phyloP scores from a whole-genome alignment of 768 basidiomycete species.

The Hebeloma cylindrosporum region DNA sequence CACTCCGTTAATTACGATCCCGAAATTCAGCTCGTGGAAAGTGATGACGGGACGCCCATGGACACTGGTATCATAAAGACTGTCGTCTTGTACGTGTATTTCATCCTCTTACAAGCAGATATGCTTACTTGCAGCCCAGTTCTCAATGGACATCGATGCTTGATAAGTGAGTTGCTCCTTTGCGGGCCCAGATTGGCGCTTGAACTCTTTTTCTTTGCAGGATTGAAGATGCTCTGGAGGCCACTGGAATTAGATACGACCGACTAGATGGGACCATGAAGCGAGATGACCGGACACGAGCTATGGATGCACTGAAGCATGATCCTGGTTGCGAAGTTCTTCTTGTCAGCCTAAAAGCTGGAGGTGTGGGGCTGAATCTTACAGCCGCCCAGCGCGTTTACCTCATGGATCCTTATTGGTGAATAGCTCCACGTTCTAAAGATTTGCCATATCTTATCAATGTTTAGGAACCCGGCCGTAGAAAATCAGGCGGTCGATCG shows the following conservation, averaged over 20 bases:
- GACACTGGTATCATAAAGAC: constrained; percentile 82
- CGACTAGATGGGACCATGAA: constrained; percentile 98
- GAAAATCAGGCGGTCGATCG: constrained; percentile 98
- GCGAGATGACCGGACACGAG: constrained; percentile 85
- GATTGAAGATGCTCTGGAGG: constrained; percentile 86
- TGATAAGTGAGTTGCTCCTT: constrained; percentile 60
- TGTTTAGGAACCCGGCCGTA: constrained; percentile 86
- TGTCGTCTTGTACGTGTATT: constrained; percentile 85
- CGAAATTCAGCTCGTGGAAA: constrained; percentile 78
- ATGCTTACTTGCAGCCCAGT: constrained; percentile 39
- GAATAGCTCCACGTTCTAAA: constrained; percentile 16
- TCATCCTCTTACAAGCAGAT: constrained; percentile 12
- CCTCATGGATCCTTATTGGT: constrained; percentile 98
- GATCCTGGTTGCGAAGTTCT: constrained; percentile 93
- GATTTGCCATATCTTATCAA: constrained; percentile 5
- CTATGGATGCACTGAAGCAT: constrained; percentile 90
- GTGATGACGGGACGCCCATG: constrained; percentile 58
- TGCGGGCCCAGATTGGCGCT: neutral
- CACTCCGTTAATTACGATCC: constrained; percentile 88
- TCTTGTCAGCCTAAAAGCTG: constrained; percentile 93
- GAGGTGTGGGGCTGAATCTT: constrained; percentile 95
- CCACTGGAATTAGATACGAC: constrained; percentile 81
- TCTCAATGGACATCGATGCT: constrained; percentile 96
- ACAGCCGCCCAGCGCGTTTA: constrained; percentile 94
- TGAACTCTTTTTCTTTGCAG: constrained; percentile 35